Evolutionary conservation across 1,284 basidiomycete species (phyloP).

Genomic region (Fomitopsis pinicola): DNA sequence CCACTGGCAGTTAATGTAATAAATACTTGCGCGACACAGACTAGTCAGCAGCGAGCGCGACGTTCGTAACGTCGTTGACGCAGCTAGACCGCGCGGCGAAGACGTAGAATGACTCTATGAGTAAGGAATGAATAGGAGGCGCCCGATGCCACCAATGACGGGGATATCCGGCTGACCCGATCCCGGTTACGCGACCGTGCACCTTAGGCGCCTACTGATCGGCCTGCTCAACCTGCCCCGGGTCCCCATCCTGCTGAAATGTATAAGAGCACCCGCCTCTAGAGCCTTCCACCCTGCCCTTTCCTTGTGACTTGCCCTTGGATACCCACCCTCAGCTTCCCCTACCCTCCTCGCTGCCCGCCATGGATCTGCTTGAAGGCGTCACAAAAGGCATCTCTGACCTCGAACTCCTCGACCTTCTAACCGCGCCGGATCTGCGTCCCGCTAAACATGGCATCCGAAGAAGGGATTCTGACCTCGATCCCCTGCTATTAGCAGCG

Average conservation of each 20-base stretch:
- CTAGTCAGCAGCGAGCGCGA: too few species aligned
- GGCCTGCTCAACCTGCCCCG: not conserved
- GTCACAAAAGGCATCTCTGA: constrained; percentile 30
- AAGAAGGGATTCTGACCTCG: constrained; percentile 62
- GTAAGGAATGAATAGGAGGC: not conserved
- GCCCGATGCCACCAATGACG: not conserved
- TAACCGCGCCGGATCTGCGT: constrained; percentile 42
- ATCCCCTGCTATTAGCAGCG: constrained; percentile 70
- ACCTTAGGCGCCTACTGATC: not conserved
- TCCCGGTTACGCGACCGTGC: not conserved
- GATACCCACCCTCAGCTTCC: not conserved
- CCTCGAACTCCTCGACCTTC: constrained; percentile 45
- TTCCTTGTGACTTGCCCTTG: not conserved
- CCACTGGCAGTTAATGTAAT: not conserved
- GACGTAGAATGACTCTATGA: not conserved
- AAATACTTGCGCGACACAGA: not conserved
- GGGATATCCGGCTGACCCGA: not conserved
- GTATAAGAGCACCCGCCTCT: not conserved
- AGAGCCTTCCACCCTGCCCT: not conserved
- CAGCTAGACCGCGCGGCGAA: not conserved
- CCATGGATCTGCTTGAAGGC: constrained; percentile 1
- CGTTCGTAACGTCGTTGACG: not conserved
- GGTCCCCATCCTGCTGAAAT: not conserved
- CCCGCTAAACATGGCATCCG: constrained; percentile 35
- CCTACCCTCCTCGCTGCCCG: not conserved